A percentile compares a stretch with the other conserved stretches of the same genome.
phyloP scores from a whole-genome alignment of 2,329 filamentous ascomycete species.

The Xylariaceae sp. region DNA sequence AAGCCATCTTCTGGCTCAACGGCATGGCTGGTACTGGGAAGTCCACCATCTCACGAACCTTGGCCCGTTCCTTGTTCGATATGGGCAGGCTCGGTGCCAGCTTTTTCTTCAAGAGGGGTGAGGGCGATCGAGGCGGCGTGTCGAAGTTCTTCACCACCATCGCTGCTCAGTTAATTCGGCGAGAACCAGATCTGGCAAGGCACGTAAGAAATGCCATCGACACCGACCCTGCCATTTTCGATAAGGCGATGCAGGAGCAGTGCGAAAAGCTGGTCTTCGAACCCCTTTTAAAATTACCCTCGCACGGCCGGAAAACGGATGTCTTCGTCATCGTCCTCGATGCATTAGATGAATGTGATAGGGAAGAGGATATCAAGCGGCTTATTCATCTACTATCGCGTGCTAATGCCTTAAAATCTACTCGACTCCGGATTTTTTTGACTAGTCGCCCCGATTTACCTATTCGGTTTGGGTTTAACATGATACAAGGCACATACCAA shows the following conservation, averaged over 20 bases:
- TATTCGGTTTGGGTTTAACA: constrained; percentile 44
- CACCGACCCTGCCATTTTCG: constrained; percentile 36
- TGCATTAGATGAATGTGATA: constrained; percentile 46
- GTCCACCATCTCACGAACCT: constrained; percentile 44
- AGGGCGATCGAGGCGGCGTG: constrained; percentile 45
- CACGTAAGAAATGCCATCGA: constrained; percentile 41
- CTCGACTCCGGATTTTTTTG: constrained; percentile 44
- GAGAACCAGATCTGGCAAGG: constrained; percentile 37
- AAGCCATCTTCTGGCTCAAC: constrained; percentile 45
- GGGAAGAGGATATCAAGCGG: constrained; percentile 37
- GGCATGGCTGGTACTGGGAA: no score
- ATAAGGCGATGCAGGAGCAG: constrained; percentile 43
- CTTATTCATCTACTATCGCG: constrained; percentile 41
- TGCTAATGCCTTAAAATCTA: constrained; percentile 16
- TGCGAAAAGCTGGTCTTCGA: constrained; percentile 48
- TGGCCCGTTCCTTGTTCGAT: constrained; percentile 28
- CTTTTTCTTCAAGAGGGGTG: no score
- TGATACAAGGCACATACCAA: constrained; percentile 36
- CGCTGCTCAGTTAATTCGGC: constrained; percentile 40
- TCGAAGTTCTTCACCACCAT: constrained; percentile 49
- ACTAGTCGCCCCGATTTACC: constrained; percentile 50
- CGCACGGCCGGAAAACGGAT: not conserved
- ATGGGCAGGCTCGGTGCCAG: constrained; percentile 24
- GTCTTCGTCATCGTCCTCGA: constrained; percentile 41
- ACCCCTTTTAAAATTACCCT: constrained; percentile 36